Percentiles rank a stretch among this genome's conserved stretches.
phyloP scores from a whole-genome alignment of 2,329 filamentous ascomycete species.

The Hypoxylon sp. region DNA sequence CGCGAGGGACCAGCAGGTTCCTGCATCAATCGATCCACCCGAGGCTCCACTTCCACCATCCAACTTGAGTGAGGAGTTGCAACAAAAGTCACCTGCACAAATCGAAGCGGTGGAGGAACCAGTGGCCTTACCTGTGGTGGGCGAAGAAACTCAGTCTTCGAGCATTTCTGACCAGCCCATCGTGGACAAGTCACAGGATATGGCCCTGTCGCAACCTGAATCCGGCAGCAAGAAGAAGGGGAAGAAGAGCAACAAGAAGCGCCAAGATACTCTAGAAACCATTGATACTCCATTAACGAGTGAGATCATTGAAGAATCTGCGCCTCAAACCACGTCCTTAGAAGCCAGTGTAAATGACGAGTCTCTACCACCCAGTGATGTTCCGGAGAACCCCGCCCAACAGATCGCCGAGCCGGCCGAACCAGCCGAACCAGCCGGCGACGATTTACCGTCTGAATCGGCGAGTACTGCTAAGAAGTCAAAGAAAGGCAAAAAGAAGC shows the following conservation, averaged over 20 bases:
- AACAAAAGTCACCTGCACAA: conserved; percentile 42
- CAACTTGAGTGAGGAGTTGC: conserved; percentile 36
- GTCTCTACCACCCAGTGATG: conserved; percentile 9
- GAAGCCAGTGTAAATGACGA: conserved; percentile 29
- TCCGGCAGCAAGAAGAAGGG: conserved; percentile 52
- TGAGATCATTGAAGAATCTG: conserved; percentile 34
- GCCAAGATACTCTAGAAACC: conserved; percentile 41
- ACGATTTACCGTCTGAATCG: conserved; percentile 30
- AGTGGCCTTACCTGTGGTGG: conserved; percentile 15
- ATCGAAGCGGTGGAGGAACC: conserved; percentile 37
- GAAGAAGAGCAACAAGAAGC: conserved; percentile 54
- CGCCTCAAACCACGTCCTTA: conserved; percentile 14
- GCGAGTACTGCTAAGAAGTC: conserved; percentile 44
- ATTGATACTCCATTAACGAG: conserved; percentile 31
- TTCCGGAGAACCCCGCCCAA: conserved; percentile 25
- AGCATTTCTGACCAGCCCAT: conserved; percentile 25
- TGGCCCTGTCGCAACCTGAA: conserved; percentile 50
- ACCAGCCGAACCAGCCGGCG: conserved; percentile 15
- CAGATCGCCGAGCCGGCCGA: conserved; percentile 20
- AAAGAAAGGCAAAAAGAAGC: conserved; percentile 48
- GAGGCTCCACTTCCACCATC: conserved; percentile 37
- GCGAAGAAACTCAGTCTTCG: conserved; percentile 37
- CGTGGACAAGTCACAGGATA: conserved; percentile 39
- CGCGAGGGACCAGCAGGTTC: conserved; percentile 39
- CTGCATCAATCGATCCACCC: conserved; percentile 41